Conservation (phyloP, 495 filamentous ascomycete genomes). For the Lentithecium fluviatile region DNA sequence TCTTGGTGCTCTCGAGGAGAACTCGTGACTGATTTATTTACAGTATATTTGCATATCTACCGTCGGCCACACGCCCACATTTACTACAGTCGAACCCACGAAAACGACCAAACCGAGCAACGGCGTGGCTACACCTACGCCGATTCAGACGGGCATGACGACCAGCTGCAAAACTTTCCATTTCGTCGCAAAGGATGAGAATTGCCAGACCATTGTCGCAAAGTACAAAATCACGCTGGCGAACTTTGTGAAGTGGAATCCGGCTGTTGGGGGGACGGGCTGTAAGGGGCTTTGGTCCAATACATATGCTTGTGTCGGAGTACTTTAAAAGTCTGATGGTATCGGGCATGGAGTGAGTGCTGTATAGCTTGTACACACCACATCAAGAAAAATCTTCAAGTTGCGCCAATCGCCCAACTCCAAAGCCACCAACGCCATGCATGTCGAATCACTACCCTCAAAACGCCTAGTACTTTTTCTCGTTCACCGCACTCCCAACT, state of each 20-base stretch:
- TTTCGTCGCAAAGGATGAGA: neutral
- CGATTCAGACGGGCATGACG: slow-evolving; percentile 3
- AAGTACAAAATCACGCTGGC: neutral
- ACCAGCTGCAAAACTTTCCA: slow-evolving; percentile 10
- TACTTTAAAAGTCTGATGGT: neutral
- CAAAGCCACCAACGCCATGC: too few species aligned
- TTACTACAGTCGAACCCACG: neutral
- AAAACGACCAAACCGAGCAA: slow-evolving; percentile 8
- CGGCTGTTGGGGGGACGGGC: neutral
- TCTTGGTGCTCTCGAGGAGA: neutral
- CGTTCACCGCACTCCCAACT: neutral
- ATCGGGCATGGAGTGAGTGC: too few species aligned
- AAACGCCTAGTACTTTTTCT: too few species aligned
- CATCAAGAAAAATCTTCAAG: too few species aligned
- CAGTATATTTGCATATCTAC: slow-evolving; percentile 37
- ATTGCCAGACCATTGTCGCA: neutral
- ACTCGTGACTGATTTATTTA: neutral
- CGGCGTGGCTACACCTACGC: slow-evolving; percentile 11
- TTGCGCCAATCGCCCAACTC: too few species aligned
- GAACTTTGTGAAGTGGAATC: slow-evolving; percentile 12
- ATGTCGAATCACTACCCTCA: too few species aligned
- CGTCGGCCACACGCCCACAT: slow-evolving; percentile 5
- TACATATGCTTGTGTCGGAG: neutral
- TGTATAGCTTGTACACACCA: too few species aligned
- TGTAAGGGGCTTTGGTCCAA: slow-evolving; percentile 38